These are phyloP conservation scores for Boletus speciosus DNA, from an alignment of 768 basidiomycete species.

Conservation along the genomic window DNA sequence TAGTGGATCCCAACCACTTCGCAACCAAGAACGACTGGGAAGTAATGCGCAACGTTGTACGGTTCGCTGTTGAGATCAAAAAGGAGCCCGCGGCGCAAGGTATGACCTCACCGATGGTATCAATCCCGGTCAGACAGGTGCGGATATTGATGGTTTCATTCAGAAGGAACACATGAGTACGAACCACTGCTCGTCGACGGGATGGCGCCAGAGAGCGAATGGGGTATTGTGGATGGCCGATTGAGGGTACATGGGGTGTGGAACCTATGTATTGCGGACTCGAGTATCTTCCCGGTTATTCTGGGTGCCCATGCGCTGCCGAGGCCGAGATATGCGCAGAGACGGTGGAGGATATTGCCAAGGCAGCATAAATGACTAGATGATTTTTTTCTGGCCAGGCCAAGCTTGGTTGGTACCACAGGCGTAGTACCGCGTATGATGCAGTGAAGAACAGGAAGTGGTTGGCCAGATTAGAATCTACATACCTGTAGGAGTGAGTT, in stretches of 20 bases:
- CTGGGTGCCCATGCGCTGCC: constrained; percentile 28
- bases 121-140: neutral
- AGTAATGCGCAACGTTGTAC: neutral
- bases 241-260: constrained; percentile 44
- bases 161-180: neutral
- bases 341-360: constrained; percentile 16
- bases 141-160: neutral
- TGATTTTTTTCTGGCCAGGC: neutral
- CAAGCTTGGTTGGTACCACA: neutral
- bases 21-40: neutral
- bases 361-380: neutral
- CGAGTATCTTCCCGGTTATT: constrained; percentile 31
- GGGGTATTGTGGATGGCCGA: constrained; percentile 36
- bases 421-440: neutral
- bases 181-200: constrained; percentile 2
- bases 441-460: neutral
- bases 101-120: neutral
- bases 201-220: constrained; percentile 25
- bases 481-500: no score
- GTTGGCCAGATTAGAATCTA: no score
- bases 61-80: neutral
- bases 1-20: neutral
- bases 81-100: neutral
- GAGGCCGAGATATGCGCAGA: constrained; percentile 39
- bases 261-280: constrained; percentile 39